Conservation (phyloP, 805 yeast species). For the Pichia paraexigua region DNA sequence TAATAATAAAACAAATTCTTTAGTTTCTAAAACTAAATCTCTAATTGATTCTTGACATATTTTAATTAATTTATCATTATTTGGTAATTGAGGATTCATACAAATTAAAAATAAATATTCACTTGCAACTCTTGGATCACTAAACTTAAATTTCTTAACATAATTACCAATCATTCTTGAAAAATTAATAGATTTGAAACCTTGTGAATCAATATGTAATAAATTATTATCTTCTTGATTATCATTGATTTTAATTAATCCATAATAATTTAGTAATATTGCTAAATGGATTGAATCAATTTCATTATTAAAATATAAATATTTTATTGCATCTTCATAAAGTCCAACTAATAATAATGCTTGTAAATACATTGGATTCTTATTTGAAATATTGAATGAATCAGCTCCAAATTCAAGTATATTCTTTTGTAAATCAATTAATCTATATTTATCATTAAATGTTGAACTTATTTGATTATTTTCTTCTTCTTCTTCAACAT, state of each 20-base stretch:
- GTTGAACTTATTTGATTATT: constrained; percentile 28
- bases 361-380: constrained; percentile 66
- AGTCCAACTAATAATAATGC: constrained; percentile 68
- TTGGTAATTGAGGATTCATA: constrained; percentile 30
- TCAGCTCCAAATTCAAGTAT: constrained; percentile 65
- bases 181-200: constrained; percentile 33
- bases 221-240: constrained; percentile 11
- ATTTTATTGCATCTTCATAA: constrained; percentile 71
- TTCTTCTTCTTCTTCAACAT: constrained; percentile 18
- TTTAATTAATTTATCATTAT: constrained; percentile 35
- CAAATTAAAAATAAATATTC: constrained; percentile 76
- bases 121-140: constrained; percentile 88
- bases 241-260: constrained; percentile 44
- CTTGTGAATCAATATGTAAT: constrained; percentile 29
- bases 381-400: constrained; percentile 57
- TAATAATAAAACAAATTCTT: constrained; percentile 71
- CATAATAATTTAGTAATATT: constrained; percentile 68
- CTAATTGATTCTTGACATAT: constrained; percentile 72
- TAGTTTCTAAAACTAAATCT: constrained; percentile 76
- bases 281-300: constrained; percentile 87
- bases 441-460: constrained; percentile 61
- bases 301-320: constrained; percentile 55
- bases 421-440: constrained; percentile 65
- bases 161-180: constrained; percentile 70
- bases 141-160: constrained; percentile 71